phyloP scores from a whole-genome alignment of 2,329 filamentous ascomycete species.

The Colletotrichum paranaense region DNA sequence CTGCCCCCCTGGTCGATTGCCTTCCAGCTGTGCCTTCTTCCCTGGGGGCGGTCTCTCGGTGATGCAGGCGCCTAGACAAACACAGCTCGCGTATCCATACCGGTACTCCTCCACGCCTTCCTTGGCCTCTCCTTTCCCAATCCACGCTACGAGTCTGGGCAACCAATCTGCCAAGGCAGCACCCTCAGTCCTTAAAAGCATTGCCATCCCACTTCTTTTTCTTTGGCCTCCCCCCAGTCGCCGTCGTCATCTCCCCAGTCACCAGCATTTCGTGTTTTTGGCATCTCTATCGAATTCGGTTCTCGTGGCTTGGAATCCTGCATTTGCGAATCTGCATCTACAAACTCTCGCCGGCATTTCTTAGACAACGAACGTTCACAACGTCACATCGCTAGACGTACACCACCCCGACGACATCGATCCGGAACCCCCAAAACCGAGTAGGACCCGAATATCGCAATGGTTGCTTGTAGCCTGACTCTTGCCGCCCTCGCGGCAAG shows the following conservation, averaged over 20 bases:
- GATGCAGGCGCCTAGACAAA: constrained; percentile 20
- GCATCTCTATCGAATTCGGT: constrained; percentile 16
- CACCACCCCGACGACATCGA: background rate
- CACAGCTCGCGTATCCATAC: background rate
- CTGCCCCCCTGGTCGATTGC: background rate
- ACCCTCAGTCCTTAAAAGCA: constrained; percentile 19
- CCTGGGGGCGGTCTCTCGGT: background rate
- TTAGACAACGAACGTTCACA: background rate
- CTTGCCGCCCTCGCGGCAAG: constrained; percentile 21
- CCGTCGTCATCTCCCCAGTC: background rate
- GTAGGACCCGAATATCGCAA: background rate
- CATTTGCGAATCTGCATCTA: constrained; percentile 5
- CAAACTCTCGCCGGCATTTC: background rate
- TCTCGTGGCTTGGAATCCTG: background rate
- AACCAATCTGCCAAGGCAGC: constrained; percentile 29
- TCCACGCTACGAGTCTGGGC: constrained; percentile 18
- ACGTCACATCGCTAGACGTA: background rate
- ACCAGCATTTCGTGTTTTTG: constrained; percentile 2
- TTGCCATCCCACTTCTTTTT: constrained; percentile 32
- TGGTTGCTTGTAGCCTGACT: constrained; percentile 15
- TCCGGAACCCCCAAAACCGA: background rate
- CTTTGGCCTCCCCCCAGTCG: background rate
- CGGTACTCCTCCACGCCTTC: background rate
- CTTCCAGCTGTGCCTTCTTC: background rate
- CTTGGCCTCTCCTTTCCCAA: background rate